Evolutionary conservation across 768 basidiomycete species (phyloP), one percentile per base, ranked within the genome.

Genomic region (Solioccasus polychromus): DNA sequence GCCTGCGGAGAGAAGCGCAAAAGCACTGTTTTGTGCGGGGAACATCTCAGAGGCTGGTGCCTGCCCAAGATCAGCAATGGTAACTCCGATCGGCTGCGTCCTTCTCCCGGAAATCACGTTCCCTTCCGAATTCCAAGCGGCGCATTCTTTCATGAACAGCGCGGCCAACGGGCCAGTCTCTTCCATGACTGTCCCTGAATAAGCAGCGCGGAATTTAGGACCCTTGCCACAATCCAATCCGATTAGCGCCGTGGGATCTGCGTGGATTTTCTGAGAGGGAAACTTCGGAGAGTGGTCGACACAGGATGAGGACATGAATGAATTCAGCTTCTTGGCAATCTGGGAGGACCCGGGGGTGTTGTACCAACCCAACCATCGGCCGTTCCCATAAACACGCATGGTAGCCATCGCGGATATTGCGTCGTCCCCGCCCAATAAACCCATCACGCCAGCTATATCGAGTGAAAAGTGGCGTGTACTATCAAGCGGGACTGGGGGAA

Each of bases 151-250:
- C 52, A 53, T 40, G 19, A 28, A 84, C 71, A 67, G 86, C 80
- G 35, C 66, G 72, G 19, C 88, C 81, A 57, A 76, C 60, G 15
- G 79, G 68, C 42, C 76, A 71, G 58, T 77, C 71, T 28, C 66
- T 57, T n/a, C 64, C 1, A 67, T 55, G 62, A 48, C 70, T 73
- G 51, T 87, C 61, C 63, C 85, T 74, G 37, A 91, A 66, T 20
- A 80, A 54, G 88, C 82, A 0, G 85, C 80, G 48, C 88, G 80
- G 64, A 78, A 92, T 57, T 88, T 90, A 37, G 87, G 88, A 1
- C 66, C 66, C 10, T 40, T 48, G 38, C 22, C 38, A 4, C 42
- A 29, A 20, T 49, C 53, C 22, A 47, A 9, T 15, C 48, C 54
- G 7, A 68, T 48, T 12, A 63, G 17, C 1, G 38, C 11, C 2